A percentile compares a stretch with the other conserved stretches of the same genome.
Conservation (phyloP, 2,329 filamentous ascomycete species). For the Microdochium trichocladiopsis region DNA sequence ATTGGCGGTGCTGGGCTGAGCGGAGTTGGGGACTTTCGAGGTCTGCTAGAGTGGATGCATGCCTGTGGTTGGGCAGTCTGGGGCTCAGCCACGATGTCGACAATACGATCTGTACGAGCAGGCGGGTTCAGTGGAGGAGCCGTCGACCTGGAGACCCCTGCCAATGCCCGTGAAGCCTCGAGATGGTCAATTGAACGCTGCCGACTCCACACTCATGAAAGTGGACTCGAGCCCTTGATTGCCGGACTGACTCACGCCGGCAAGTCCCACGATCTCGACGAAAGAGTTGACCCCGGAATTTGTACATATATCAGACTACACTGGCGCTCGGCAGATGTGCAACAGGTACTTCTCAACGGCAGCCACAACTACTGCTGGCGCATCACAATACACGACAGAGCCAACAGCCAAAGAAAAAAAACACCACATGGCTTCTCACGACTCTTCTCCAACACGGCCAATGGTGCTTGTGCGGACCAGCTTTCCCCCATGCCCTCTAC, state of each 20-base stretch:
- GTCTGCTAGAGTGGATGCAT: neutral
- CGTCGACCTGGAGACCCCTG: neutral
- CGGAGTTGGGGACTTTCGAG: neutral
- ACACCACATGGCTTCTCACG: neutral
- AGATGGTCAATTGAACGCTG: no score
- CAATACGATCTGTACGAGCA: neutral
- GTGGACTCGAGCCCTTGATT: neutral
- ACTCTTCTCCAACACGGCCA: neutral
- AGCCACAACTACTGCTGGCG: no score
- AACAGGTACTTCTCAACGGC: no score
- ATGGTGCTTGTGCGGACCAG: conserved; percentile 11
- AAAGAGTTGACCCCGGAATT: no score
- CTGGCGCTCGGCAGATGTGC: no score
- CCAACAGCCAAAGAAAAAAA: no score
- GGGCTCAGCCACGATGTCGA: neutral
- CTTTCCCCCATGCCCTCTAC: conserved; percentile 12
- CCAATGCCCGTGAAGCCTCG: no score
- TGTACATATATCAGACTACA: no score
- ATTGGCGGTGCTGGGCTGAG: no score
- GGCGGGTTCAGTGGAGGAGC: neutral
- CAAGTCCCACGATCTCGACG: neutral
- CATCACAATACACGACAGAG: no score
- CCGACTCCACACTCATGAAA: no score
- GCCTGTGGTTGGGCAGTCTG: neutral
- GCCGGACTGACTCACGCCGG: neutral